Evolutionary conservation across 176 grass and related monocot species (phyloP).

Genomic region (Ampelocalamus luodianensis): DNA sequence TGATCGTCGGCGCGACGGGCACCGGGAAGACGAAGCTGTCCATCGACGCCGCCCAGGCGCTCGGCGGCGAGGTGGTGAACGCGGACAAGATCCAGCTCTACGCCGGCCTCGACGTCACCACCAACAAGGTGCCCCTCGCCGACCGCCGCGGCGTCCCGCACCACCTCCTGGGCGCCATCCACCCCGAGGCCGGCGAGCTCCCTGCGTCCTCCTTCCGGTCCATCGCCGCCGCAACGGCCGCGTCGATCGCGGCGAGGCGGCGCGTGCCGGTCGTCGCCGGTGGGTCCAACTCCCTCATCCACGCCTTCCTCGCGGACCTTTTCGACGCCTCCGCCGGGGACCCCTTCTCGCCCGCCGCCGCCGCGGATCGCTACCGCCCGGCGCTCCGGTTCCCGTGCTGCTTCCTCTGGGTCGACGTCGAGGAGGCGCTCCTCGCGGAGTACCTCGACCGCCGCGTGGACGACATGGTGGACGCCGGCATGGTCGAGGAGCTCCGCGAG

Average conservation of each 20-base stretch:
- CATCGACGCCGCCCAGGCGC: slow-evolving; percentile 54
- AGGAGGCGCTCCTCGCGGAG: slow-evolving; percentile 49
- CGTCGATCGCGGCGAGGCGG: slow-evolving; percentile 24
- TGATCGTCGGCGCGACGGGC: slow-evolving; percentile 75
- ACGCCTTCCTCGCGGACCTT: slow-evolving; percentile 57
- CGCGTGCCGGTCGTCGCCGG: slow-evolving; percentile 66
- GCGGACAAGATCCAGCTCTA: slow-evolving; percentile 88
- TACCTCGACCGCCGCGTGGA: slow-evolving; percentile 77
- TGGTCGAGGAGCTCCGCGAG: slow-evolving; percentile 66
- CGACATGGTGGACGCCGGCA: slow-evolving; percentile 67
- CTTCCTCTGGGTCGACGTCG: slow-evolving; percentile 77
- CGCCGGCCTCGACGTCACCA: slow-evolving; percentile 71
- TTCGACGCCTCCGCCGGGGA: slow-evolving; percentile 8
- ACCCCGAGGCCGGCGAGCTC: slow-evolving; percentile 61
- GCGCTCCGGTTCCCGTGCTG: slow-evolving; percentile 57
- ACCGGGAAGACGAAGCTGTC: slow-evolving; percentile 87
- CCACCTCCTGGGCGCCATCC: slow-evolving; percentile 68
- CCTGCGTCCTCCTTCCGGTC: slow-evolving; percentile 36
- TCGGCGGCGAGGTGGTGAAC: slow-evolving; percentile 75
- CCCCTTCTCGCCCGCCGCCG: slow-evolving; percentile 43
- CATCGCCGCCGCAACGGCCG: slow-evolving; percentile 28
- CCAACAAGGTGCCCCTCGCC: slow-evolving; percentile 62
- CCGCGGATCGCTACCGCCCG: not conserved
- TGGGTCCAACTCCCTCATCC: slow-evolving; percentile 81
- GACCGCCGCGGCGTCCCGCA: slow-evolving; percentile 73